Evolutionary conservation across 495 filamentous ascomycete species (phyloP), one percentile per base, ranked within the genome.

Genomic region (Neurospora sp.): DNA sequence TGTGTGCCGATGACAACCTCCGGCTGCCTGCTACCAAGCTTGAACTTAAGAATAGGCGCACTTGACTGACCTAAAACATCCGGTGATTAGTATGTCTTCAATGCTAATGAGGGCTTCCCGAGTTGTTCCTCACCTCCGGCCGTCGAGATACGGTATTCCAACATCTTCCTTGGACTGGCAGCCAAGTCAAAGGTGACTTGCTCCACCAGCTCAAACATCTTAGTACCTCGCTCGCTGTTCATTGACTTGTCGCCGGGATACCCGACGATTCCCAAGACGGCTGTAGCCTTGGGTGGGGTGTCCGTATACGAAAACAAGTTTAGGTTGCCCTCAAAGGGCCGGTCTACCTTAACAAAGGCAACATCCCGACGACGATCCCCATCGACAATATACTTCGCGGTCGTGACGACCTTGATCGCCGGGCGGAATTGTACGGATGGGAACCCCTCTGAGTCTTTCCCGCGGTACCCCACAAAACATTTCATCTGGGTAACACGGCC

Each of bases 251-350:
- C 42, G 7, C 18, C 2, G 46, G 46, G n/a, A 23, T 48, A 48
- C 1, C 46, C 46, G 46, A 48, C 0, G 0, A 48, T 1, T 0
- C 46, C 46, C 10, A 48, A 1, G 0, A 20, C 0, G 1, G 4
- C 1, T 0, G 9, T 11, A 0, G 0, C 46, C 46, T 5, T 48
- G 0, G 12, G n/a, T 0, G 46, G 46, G 0, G n/a, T 23, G n/a
- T 48, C 46, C 0, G 46, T 20, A 48, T n/a, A 23, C 12, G 46
- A 48, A 48, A 0, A 23, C n/a, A n/a, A 0, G 4, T 48, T 48
- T 1, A 48, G 10, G 0, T 48, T 1, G 1, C 46, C 46, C 0
- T 23, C 46, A 0, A 48, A 48, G 9, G 46, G 1, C 46, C 0
- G 2, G 1, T 48, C 10, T 0, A 48, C n/a, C 46, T 48, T 20